Evolutionary conservation across 768 basidiomycete species (phyloP).

Genomic region (Strobilomyces confusus): DNA sequence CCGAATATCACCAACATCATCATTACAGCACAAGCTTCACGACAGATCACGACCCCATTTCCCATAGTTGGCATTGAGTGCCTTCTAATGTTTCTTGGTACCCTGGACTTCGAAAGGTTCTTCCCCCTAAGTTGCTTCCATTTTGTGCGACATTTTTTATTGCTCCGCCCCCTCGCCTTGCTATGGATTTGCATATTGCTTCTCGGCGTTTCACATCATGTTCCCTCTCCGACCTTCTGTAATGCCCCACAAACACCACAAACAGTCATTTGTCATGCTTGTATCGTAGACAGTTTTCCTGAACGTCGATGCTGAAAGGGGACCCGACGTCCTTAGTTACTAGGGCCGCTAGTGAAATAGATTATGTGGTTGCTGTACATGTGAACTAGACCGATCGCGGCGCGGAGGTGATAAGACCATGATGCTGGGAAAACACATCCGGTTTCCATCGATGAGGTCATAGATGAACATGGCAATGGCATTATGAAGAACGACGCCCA

Average conservation of each 20-base stretch:
- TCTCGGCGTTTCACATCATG: constrained; percentile 15
- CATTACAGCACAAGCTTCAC: constrained; percentile 9
- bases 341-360: neutral
- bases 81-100: constrained; percentile 24
- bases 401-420: too few species aligned
- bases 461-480: too few species aligned
- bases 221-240: constrained; percentile 15
- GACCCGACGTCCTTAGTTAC: neutral
- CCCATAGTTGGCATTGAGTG: constrained; percentile 26
- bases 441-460: too few species aligned
- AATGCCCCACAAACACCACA: constrained; percentile 9
- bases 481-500: neutral
- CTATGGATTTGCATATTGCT: constrained; percentile 28
- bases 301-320: constrained; percentile 6
- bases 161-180: constrained; percentile 16
- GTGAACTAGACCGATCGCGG: too few species aligned
- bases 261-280: constrained; percentile 20
- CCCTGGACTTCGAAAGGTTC: constrained; percentile 15
- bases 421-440: too few species aligned
- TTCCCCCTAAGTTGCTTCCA: constrained; percentile 10
- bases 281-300: constrained; percentile 26
- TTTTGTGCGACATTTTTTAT: constrained; percentile 18
- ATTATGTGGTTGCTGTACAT: neutral
- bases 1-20: neutral
- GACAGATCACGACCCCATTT: constrained; percentile 17